Conservation (phyloP, 306 rosid genomes). For the Acacia acuminata region DNA sequence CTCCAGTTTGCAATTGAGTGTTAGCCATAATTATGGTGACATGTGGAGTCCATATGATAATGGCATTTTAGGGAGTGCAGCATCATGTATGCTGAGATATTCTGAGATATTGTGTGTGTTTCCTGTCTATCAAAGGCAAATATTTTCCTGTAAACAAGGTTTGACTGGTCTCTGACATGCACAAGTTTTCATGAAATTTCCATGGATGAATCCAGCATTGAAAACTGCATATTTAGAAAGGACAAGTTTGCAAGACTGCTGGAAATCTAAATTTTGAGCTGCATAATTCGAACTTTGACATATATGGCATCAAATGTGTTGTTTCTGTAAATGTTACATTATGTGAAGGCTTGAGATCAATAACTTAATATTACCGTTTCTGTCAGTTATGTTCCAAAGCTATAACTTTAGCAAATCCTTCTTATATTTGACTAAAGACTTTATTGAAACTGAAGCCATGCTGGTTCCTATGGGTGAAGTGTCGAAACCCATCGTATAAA, state of each 20-base stretch:
- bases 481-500: background rate
- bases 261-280: background rate
- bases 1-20: conserved; percentile 10
- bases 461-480: conserved; percentile 24
- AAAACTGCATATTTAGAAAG: conserved; percentile 12
- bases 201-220: conserved; percentile 11
- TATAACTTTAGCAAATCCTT: background rate
- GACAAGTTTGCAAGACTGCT: conserved; percentile 4
- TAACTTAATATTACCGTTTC: conserved; percentile 18
- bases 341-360: conserved; percentile 10
- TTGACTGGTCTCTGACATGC: conserved; percentile 12
- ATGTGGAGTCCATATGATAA: background rate
- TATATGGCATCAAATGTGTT: background rate
- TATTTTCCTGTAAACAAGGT: conserved; percentile 9
- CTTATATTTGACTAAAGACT: background rate
- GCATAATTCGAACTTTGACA: conserved; percentile 9
- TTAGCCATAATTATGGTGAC: background rate
- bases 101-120: background rate
- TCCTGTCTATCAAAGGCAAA: conserved; percentile 19
- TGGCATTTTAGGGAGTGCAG: background rate
- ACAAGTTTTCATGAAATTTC: conserved; percentile 22
- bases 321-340: background rate
- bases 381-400: conserved; percentile 16
- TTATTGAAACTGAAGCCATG: background rate
- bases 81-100: conserved; percentile 11